phyloP scores from a whole-genome alignment of 192 early-diverging fungal genomes.

The Phlyctochytrium planicorne region DNA sequence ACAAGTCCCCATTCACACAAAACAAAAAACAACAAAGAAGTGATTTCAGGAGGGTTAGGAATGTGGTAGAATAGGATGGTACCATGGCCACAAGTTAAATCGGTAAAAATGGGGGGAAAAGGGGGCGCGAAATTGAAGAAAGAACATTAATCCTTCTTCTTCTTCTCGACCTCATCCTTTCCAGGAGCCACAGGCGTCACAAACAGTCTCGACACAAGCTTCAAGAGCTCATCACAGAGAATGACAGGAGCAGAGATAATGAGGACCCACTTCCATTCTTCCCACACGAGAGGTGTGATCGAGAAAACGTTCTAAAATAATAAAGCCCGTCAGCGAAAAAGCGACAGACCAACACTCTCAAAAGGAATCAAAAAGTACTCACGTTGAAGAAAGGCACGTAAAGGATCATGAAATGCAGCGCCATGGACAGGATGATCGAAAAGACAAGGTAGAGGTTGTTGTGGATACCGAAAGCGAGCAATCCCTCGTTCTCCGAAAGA shows the following conservation, averaged over 20 bases:
- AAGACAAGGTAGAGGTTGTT: conserved; percentile 84
- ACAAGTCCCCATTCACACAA: too few relatives aligned
- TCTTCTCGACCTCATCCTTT: too few relatives aligned
- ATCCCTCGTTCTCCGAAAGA: conserved; percentile 91
- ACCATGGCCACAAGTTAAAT: too few relatives aligned
- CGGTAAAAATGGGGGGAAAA: too few relatives aligned
- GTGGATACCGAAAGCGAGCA: conserved; percentile 90
- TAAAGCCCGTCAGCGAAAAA: not conserved
- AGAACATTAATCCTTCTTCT: too few relatives aligned
- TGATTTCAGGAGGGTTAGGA: too few relatives aligned
- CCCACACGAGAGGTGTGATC: conserved; percentile 80
- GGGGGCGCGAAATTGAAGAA: too few relatives aligned
- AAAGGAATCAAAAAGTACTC: too few relatives aligned
- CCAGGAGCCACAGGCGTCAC: not conserved
- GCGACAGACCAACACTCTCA: conserved; percentile 12
- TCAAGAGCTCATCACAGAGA: conserved; percentile 88
- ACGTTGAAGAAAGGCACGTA: conserved; percentile 95
- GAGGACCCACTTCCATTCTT: conserved; percentile 91
- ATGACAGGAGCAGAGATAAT: conserved; percentile 90
- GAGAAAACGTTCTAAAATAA: conserved; percentile 65
- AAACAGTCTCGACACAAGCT: conserved; percentile 52
- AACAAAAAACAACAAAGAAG: too few relatives aligned
- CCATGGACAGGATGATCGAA: conserved; percentile 85
- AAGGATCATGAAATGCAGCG: conserved; percentile 92
- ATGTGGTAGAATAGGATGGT: too few relatives aligned